phyloP scores from a whole-genome alignment of 257 asterid genomes.

The Scutellaria minor region DNA sequence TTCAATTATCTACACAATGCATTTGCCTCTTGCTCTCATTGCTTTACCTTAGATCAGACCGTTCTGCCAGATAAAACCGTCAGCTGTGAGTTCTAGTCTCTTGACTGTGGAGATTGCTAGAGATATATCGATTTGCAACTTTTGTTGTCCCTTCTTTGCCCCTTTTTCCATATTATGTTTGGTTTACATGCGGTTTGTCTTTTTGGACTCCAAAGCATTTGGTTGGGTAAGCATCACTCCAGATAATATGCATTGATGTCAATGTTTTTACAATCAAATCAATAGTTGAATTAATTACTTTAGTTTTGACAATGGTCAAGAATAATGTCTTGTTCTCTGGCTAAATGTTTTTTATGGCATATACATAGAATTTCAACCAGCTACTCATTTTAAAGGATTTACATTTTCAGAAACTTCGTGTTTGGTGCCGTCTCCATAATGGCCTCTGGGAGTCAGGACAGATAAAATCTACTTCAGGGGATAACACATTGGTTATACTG shows the following conservation, averaged over 20 bases:
- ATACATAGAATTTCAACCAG: slow-evolving; percentile 28
- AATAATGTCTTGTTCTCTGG: slow-evolving; percentile 18
- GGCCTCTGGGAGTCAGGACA: slow-evolving; percentile 76
- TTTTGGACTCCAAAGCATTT: slow-evolving; percentile 16
- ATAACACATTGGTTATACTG: slow-evolving; percentile 60
- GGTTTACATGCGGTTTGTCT: slow-evolving; percentile 14
- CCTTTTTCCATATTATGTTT: neutral
- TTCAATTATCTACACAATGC: neutral
- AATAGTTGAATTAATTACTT: slow-evolving; percentile 28
- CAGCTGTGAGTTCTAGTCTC: slow-evolving; percentile 18
- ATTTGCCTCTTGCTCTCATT: slow-evolving; percentile 7
- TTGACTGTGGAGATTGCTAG: slow-evolving; percentile 20
- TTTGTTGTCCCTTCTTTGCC: neutral
- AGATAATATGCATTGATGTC: slow-evolving; percentile 21
- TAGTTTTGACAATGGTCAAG: slow-evolving; percentile 18
- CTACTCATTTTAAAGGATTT: slow-evolving; percentile 27
- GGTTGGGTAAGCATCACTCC: slow-evolving; percentile 1
- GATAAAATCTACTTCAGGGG: slow-evolving; percentile 74
- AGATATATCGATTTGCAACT: slow-evolving; percentile 4
- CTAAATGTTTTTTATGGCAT: slow-evolving; percentile 19
- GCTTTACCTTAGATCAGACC: slow-evolving; percentile 18
- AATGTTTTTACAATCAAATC: neutral
- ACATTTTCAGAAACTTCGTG: slow-evolving; percentile 69
- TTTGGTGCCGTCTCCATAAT: slow-evolving; percentile 71
- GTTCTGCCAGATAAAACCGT: slow-evolving; percentile 22